Evolutionary conservation across 345 rosid genomes (phyloP).

Genomic region (Barbarea vulgaris): DNA sequence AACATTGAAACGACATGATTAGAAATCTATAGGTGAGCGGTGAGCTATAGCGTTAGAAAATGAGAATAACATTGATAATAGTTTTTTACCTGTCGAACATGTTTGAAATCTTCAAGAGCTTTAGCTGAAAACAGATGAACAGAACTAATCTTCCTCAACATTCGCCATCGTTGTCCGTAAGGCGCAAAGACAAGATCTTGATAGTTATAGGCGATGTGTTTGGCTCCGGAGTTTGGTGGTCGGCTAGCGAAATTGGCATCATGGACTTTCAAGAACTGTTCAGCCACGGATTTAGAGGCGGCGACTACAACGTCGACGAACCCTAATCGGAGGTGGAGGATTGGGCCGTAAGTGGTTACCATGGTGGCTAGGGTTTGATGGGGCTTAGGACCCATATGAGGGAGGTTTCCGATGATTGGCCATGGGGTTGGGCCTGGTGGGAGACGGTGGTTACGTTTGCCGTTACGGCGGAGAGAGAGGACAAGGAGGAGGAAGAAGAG

Average conservation of each 20-base stretch:
- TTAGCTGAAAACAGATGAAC: constrained; percentile 88
- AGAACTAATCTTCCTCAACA: constrained; percentile 79
- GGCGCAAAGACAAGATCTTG: constrained; percentile 96
- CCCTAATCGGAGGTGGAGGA: constrained; percentile 78
- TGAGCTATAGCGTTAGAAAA: constrained; percentile 30
- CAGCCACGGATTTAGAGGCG: constrained; percentile 80
- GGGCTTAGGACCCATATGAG: constrained; percentile 75
- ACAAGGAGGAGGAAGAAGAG: constrained; percentile 14
- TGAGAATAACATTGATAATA: constrained; percentile 9
- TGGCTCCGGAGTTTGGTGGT: constrained; percentile 90
- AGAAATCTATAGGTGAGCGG: constrained; percentile 2
- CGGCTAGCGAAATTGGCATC: constrained; percentile 88
- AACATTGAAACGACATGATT: constrained; percentile 9
- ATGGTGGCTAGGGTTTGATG: constrained; percentile 68
- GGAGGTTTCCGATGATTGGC: constrained; percentile 89
- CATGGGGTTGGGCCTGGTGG: constrained; percentile 94
- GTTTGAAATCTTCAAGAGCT: constrained; percentile 78
- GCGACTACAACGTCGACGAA: constrained; percentile 79
- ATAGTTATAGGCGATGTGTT: constrained; percentile 80
- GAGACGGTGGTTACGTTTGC: constrained; percentile 40
- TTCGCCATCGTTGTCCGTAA: constrained; percentile 84
- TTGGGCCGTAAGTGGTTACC: constrained; percentile 70
- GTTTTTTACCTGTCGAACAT: constrained; percentile 68
- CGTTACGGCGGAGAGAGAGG: constrained; percentile 24
- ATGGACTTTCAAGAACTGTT: constrained; percentile 73